A percentile compares a stretch with the other conserved stretches of the same genome.
Evolutionary conservation across 306 rosid genomes (phyloP).

Genomic region (Sophora flavescens): DNA sequence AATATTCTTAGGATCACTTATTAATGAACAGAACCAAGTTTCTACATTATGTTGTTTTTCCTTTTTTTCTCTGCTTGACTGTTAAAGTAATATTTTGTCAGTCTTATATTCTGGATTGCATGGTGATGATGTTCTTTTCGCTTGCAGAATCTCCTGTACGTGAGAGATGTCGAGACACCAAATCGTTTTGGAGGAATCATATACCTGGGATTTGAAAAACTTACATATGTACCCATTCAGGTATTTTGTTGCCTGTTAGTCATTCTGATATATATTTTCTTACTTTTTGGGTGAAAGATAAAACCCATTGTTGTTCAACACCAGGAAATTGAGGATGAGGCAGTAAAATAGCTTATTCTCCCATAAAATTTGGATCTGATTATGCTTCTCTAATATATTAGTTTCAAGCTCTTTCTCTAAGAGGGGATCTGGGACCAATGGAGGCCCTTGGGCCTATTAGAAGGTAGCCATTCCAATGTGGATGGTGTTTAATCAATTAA

Average conservation of each 20-base stretch:
- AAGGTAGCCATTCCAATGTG: neutral
- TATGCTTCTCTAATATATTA: conserved; percentile 26
- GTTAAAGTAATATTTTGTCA: conserved; percentile 26
- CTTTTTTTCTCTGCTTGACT: conserved; percentile 17
- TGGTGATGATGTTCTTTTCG: conserved; percentile 44
- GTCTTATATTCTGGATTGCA: conserved; percentile 19
- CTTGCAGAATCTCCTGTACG: conserved; percentile 86
- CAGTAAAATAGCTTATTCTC: conserved; percentile 24
- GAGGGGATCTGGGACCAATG: neutral
- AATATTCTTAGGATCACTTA: conserved; percentile 38
- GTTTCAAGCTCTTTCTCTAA: conserved; percentile 1
- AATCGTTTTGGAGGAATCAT: conserved; percentile 83
- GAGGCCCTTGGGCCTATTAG: conserved; percentile 2
- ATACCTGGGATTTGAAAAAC: conserved; percentile 91
- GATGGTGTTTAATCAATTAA: conserved; percentile 18
- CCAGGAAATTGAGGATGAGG: conserved; percentile 19
- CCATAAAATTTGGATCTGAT: conserved; percentile 7
- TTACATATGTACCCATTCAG: conserved; percentile 92
- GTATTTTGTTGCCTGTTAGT: conserved; percentile 51
- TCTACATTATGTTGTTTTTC: conserved; percentile 8
- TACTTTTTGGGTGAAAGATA: neutral
- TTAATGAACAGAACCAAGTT: conserved; percentile 20
- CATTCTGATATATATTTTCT: neutral
- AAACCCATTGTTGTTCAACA: conserved; percentile 15
- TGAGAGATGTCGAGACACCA: conserved; percentile 71